Evolutionary conservation across 225 moss, liverwort and hornwort genomes (phyloP).

Genomic region (Pleurozium schreberi): DNA sequence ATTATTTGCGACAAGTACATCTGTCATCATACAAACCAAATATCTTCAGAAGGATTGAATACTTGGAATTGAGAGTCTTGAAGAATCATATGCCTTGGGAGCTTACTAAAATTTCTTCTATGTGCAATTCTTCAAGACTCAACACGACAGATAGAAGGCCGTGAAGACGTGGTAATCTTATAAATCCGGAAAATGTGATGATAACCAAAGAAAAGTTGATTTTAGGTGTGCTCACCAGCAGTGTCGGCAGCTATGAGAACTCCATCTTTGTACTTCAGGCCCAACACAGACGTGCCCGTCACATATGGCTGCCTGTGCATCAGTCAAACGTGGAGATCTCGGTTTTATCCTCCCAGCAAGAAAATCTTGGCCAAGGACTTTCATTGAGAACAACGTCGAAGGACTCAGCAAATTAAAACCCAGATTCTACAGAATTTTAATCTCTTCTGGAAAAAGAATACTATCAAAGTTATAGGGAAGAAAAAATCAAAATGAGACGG

Average conservation of each 20-base stretch:
- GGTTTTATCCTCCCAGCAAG: neutral
- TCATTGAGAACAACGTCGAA: neutral
- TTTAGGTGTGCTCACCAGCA: conserved; percentile 23
- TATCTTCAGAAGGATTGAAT: neutral
- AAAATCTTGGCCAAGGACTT: neutral
- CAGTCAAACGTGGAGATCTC: conserved; percentile 34
- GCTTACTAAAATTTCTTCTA: too few species aligned
- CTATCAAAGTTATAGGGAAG: neutral
- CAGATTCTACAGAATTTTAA: neutral
- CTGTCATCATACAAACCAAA: neutral
- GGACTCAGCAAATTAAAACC: neutral
- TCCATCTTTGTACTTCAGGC: conserved; percentile 80
- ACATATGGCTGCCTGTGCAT: conserved; percentile 63
- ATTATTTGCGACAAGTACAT: too few species aligned
- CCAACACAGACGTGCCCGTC: conserved; percentile 85
- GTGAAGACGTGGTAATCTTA: neutral
- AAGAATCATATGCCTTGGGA: neutral
- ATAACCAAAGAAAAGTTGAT: neutral
- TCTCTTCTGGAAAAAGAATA: neutral
- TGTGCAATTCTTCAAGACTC: neutral
- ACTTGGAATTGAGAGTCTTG: neutral
- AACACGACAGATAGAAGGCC: neutral
- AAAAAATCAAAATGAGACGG: neutral
- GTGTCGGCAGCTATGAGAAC: conserved; percentile 89
- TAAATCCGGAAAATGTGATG: neutral